A percentile compares a stretch with the other conserved stretches of the same genome.
Evolutionary conservation across 441 rosid species (phyloP).

Genomic region (Adansonia grandidieri): DNA sequence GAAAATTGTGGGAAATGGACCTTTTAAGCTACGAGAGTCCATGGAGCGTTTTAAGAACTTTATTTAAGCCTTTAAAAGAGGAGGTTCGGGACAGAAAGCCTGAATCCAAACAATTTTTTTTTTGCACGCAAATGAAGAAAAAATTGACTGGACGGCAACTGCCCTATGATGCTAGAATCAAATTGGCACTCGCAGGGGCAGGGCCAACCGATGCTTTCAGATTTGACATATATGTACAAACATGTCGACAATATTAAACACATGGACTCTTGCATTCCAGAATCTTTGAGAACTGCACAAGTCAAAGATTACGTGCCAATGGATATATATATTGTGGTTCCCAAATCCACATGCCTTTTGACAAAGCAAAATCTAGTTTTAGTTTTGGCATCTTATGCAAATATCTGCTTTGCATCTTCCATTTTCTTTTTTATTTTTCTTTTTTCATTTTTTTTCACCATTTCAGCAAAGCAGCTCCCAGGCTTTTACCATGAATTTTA

Average conservation of each 20-base stretch:
- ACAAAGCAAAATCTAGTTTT: slow-evolving; percentile 12
- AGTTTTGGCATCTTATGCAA: background rate
- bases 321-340: background rate
- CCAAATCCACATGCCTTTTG: background rate
- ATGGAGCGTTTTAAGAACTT: background rate
- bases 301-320: slow-evolving; percentile 15
- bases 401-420: slow-evolving; percentile 10
- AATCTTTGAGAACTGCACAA: background rate
- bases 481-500: background rate
- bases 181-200: background rate
- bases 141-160: background rate
- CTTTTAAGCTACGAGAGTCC: background rate
- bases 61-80: background rate
- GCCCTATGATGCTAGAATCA: slow-evolving; percentile 17
- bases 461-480: background rate
- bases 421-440: background rate
- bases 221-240: background rate
- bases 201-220: background rate
- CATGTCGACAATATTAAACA: slow-evolving; percentile 5
- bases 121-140: background rate
- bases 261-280: slow-evolving; percentile 12
- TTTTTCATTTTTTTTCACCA: no score
- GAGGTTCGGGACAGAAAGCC: background rate
- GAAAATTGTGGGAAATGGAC: background rate
- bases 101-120: background rate